phyloP scores from a whole-genome alignment of 2,329 filamentous ascomycete genomes.

The Pseudogymnoascus sp. region DNA sequence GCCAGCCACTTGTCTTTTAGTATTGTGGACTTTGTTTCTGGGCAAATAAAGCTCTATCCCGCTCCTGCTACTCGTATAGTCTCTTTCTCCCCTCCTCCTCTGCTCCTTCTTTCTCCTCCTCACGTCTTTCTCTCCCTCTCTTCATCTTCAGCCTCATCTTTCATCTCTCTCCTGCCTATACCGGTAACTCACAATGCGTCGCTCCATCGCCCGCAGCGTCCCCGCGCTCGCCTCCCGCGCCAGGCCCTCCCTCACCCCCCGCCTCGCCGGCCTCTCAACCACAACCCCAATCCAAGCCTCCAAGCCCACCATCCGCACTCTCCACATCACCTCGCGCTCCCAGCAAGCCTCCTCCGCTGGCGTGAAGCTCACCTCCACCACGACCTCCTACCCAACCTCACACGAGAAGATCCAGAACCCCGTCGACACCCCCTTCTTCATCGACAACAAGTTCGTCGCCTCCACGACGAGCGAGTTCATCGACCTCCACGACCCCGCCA shows the following conservation, averaged over 20 bases:
- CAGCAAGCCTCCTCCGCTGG: conserved; percentile 44
- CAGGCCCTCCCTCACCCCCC: conserved; percentile 23
- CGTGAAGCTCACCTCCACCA: conserved; percentile 42
- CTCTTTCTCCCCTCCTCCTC: not conserved
- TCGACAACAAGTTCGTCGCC: conserved; percentile 71
- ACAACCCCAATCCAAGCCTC: conserved; percentile 23
- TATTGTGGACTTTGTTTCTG: not conserved
- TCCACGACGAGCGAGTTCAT: conserved; percentile 68
- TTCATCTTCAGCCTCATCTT: not conserved
- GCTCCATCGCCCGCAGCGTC: conserved; percentile 26
- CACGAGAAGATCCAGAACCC: conserved; percentile 66
- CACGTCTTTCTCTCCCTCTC: not conserved
- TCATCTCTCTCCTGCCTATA: not conserved
- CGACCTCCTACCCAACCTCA: conserved; percentile 59
- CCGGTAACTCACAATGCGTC: conserved; percentile 25
- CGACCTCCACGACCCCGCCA: conserved; percentile 75
- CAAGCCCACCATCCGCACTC: conserved; percentile 41
- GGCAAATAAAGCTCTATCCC: not conserved
- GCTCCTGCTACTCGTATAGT: not conserved
- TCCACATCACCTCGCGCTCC: conserved; percentile 53
- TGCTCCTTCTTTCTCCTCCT: not conserved
- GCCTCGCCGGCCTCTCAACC: conserved; percentile 23
- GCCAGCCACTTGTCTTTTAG: not conserved
- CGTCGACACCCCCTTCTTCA: conserved; percentile 70
- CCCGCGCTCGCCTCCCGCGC: conserved; percentile 23